These are phyloP conservation scores for Penicillium sp. DNA, from an alignment of 2,329 filamentous ascomycete species.

Conservation along the genomic window DNA sequence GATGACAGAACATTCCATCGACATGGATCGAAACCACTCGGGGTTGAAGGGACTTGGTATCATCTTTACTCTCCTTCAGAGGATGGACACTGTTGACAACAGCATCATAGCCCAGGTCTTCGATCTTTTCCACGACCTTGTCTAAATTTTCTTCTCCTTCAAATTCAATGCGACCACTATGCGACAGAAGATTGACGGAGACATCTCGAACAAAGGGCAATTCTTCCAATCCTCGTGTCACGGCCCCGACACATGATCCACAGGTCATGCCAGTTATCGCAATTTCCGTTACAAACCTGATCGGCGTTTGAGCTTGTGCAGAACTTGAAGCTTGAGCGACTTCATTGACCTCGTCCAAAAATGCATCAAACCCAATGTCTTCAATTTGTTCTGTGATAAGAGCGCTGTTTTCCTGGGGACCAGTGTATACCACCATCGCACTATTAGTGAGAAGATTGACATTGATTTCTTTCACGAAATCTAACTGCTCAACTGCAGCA, in stretches of 20 bases:
- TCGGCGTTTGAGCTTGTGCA: conserved; percentile 3
- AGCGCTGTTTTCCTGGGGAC: conserved; percentile 49
- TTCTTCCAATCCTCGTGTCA: conserved; percentile 53
- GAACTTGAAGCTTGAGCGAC: conserved; percentile 8
- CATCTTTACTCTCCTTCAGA: conserved; percentile 34
- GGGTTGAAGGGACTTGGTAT: conserved; percentile 31
- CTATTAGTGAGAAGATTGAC: conserved; percentile 72
- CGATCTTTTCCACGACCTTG: conserved; percentile 54
- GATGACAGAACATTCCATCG: conserved; percentile 74
- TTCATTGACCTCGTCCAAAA: conserved; percentile 41
- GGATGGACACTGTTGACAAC: conserved; percentile 54
- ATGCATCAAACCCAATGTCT: conserved; percentile 54
- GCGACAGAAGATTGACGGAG: conserved; percentile 56
- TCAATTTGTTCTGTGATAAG: conserved; percentile 55
- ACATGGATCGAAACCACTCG: conserved; percentile 68
- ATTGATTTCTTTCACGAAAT: conserved; percentile 61
- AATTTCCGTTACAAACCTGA: conserved; percentile 48
- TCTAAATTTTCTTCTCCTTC: conserved; percentile 50
- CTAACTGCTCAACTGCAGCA: conserved; percentile 59
- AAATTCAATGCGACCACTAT: conserved; percentile 56
- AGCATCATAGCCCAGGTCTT: conserved; percentile 68
- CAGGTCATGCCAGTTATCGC: conserved; percentile 63
- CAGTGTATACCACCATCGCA: conserved; percentile 63
- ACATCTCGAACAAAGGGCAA: conserved; percentile 52
- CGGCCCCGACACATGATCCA: conserved; percentile 57